A percentile compares a stretch with the other conserved stretches of the same genome.
Evolutionary conservation across 2,329 filamentous ascomycete genomes (phyloP).

Genomic region (Pseudogymnoascus sp.): DNA sequence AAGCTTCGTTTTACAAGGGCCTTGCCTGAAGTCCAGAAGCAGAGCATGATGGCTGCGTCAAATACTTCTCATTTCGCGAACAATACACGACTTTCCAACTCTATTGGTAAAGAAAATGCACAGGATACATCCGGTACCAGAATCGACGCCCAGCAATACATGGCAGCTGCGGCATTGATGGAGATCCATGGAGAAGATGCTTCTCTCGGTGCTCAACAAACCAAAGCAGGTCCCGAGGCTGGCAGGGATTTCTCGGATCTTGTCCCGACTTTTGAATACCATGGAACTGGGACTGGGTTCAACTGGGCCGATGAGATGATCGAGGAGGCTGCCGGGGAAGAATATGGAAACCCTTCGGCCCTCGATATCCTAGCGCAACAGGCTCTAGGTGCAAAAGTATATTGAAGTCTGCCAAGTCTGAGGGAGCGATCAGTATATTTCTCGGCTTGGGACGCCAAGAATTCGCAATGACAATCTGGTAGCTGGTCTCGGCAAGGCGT

Average conservation of each 20-base stretch:
- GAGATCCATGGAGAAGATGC: neutral
- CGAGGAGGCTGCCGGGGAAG: neutral
- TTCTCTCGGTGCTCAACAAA: neutral
- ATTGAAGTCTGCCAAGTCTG: neutral
- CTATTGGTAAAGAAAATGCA: neutral
- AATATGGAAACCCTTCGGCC: neutral
- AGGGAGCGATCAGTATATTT: neutral
- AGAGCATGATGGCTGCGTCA: neutral
- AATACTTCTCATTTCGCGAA: neutral
- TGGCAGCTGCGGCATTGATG: neutral
- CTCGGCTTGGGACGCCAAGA: neutral
- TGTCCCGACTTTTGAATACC: neutral
- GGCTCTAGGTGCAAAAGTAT: neutral
- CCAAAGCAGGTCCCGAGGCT: neutral
- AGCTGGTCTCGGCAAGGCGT: neutral
- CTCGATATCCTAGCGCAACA: neutral
- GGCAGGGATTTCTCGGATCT: neutral
- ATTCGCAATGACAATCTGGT: neutral
- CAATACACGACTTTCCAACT: neutral
- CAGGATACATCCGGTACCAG: neutral
- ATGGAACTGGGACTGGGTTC: neutral
- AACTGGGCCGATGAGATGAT: constrained; percentile 2
- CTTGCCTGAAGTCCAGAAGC: neutral
- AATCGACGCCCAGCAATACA: neutral
- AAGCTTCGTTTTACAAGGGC: neutral